A percentile compares a stretch with the other conserved stretches of the same genome.
These are phyloP conservation scores for Phytophthora hibernalis DNA, from an alignment of 352 stramenopile species.

Conservation along the genomic window DNA sequence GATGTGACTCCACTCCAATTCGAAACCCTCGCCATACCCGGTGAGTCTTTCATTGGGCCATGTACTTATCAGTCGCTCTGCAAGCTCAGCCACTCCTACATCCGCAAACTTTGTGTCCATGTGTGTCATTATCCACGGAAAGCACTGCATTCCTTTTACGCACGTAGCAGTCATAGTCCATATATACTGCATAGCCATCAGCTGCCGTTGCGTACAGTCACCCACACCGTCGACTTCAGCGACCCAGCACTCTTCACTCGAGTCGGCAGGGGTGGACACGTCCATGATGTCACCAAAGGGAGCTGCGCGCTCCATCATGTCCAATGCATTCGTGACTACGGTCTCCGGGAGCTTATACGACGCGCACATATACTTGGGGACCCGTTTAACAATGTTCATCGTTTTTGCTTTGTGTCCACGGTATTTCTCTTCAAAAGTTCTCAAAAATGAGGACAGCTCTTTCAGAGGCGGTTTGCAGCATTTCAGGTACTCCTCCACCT, in stretches of 20 bases:
- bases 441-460: background rate
- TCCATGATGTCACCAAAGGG: background rate
- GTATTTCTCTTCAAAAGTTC: conserved; percentile 1
- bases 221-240: background rate
- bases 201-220: conserved; percentile 1
- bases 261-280: background rate
- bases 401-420: background rate
- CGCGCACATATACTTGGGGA: background rate
- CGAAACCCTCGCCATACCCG: conserved; percentile 1
- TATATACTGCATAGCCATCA: conserved; percentile 12
- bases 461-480: background rate
- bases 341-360: background rate
- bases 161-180: background rate
- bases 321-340: background rate
- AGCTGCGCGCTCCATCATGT: background rate
- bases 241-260: too few relatives aligned
- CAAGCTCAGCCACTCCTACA: background rate
- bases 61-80: background rate
- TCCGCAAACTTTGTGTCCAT: background rate
- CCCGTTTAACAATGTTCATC: background rate
- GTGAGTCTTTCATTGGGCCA: background rate
- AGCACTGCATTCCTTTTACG: background rate
- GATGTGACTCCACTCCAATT: background rate
- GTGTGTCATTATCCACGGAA: conserved; percentile 4
- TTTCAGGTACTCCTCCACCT: conserved; percentile 6